phyloP scores from a whole-genome alignment of 441 rosid genomes.

The Gossypium armourianum region DNA sequence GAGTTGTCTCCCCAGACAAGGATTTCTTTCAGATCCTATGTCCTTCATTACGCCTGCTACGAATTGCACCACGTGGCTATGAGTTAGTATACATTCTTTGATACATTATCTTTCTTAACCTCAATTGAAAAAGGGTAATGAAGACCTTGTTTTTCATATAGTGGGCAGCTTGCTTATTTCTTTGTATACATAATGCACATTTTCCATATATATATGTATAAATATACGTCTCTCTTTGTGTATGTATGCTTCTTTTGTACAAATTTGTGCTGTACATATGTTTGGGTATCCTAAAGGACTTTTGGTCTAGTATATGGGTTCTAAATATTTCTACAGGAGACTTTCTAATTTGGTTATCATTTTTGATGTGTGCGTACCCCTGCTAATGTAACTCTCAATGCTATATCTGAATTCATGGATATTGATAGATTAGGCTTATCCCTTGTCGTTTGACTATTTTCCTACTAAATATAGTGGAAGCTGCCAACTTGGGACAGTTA shows the following conservation, averaged over 20 bases:
- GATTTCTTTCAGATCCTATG: constrained; percentile 93
- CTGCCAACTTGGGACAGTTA: neutral
- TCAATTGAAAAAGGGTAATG: neutral
- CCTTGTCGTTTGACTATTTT: neutral
- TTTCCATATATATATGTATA: neutral
- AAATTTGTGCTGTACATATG: neutral
- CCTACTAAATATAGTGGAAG: neutral
- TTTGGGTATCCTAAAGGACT: neutral
- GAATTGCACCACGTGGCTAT: constrained; percentile 75
- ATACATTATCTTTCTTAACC: neutral
- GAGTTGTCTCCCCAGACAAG: constrained; percentile 96
- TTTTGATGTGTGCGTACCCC: neutral
- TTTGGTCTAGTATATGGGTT: neutral
- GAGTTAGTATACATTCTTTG: constrained; percentile 45
- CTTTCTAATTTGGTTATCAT: neutral
- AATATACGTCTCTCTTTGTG: neutral
- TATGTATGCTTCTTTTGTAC: neutral
- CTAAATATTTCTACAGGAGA: neutral
- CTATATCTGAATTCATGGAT: neutral
- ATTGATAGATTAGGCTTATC: neutral
- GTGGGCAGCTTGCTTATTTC: neutral
- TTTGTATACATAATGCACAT: neutral
- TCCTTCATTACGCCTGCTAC: constrained; percentile 84
- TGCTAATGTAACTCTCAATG: neutral
- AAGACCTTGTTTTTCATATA: neutral